Evolutionary conservation across 805 yeast genomes (phyloP).

Genomic region (Yarrowia sp.): DNA sequence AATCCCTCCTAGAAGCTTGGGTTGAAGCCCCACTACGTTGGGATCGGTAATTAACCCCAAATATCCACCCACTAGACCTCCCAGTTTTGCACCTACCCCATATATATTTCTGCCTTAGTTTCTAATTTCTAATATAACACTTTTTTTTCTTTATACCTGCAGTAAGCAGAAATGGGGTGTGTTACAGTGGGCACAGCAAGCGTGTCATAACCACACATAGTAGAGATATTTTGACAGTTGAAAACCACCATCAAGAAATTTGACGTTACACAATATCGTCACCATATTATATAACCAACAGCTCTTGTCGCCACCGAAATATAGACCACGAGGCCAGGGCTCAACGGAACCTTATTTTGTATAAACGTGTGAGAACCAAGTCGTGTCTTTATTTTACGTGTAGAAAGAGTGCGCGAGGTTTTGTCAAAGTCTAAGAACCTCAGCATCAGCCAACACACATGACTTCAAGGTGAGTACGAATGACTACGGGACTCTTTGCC

Average conservation of each 20-base stretch:
- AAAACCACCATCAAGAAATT: neutral
- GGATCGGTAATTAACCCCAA: too few species aligned
- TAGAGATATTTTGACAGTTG: neutral
- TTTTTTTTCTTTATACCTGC: neutral
- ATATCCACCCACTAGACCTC: neutral
- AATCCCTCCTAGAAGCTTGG: neutral
- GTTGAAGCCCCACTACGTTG: neutral
- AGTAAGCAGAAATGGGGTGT: conserved; percentile 7
- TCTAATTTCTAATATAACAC: neutral
- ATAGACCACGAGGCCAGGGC: neutral
- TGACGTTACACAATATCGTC: neutral
- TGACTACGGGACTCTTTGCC: neutral
- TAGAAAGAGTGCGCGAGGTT: neutral
- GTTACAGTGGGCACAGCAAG: neutral
- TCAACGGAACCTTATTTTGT: neutral
- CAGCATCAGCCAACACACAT: neutral
- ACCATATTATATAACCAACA: neutral
- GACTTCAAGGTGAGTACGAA: conserved; percentile 13
- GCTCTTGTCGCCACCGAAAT: neutral
- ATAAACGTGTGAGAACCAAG: neutral
- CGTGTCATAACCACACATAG: neutral
- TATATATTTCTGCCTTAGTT: neutral
- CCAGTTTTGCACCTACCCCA: neutral
- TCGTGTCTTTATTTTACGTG: conserved; percentile 9
- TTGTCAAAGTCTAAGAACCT: neutral